Evolutionary conservation across 1,284 basidiomycete species (phyloP).

Genomic region (Leucoagaricus sp.): DNA sequence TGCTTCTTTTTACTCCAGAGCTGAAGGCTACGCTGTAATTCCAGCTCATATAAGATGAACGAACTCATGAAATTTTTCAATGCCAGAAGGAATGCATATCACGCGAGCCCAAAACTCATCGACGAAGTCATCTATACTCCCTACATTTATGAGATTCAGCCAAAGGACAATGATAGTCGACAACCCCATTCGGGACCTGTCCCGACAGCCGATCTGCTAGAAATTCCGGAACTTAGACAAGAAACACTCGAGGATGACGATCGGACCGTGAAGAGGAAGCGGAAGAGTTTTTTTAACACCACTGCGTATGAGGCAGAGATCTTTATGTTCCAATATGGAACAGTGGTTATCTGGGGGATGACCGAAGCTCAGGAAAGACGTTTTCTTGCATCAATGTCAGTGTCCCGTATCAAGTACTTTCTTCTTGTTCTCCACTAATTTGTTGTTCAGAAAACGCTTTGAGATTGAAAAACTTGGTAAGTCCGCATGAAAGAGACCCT

Average conservation of each 20-base stretch:
- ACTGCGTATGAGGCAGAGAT: conserved; percentile 80
- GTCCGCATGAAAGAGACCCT: conserved; percentile 19
- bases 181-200: conserved; percentile 26
- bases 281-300: conserved; percentile 61
- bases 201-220: conserved; percentile 68
- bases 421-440: conserved; percentile 14
- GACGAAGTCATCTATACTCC: conserved; percentile 85
- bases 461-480: conserved; percentile 86
- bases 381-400: conserved; percentile 86
- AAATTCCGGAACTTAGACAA: conserved; percentile 64
- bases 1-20: conserved; percentile 2
- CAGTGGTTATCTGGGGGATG: conserved; percentile 98
- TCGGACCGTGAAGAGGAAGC: conserved; percentile 41
- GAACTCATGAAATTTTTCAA: conserved; percentile 89
- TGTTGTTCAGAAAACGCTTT: conserved; percentile 76
- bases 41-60: conserved; percentile 84
- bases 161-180: conserved; percentile 27
- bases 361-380: conserved; percentile 88
- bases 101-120: conserved; percentile 80
- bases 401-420: conserved; percentile 22
- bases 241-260: conserved; percentile 34
- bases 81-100: conserved; percentile 78
- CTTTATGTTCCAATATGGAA: conserved; percentile 93
- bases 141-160: conserved; percentile 67
- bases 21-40: background rate